Percentiles rank a stretch among this genome's conserved stretches.
Conservation (phyloP, 768 basidiomycete species). For the Dacryopinax primogenitus region DNA sequence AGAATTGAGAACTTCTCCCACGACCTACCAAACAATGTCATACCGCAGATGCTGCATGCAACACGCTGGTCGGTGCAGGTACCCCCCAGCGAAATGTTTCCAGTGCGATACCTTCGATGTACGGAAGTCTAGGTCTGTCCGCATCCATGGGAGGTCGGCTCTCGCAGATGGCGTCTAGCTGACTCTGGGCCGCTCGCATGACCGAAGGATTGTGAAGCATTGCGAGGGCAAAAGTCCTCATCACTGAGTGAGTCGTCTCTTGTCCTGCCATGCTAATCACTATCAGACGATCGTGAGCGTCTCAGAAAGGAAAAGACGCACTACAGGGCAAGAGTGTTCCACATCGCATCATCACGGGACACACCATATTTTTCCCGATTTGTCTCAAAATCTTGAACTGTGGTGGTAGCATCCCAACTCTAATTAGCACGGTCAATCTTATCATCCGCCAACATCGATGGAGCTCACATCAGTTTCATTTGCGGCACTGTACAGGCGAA, state of each 20-base stretch:
- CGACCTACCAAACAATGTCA: not conserved
- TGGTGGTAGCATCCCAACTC: not conserved
- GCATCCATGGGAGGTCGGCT: conserved; percentile 28
- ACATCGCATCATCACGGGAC: not conserved
- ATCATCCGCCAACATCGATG: not conserved
- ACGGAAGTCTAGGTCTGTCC: conserved; percentile 34
- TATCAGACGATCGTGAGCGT: not conserved
- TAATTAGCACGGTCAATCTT: not conserved
- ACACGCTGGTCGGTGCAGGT: conserved; percentile 26
- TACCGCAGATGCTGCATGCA: not conserved
- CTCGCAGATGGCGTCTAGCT: conserved; percentile 11
- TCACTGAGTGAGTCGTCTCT: conserved; percentile 1
- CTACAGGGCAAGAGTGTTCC: not conserved
- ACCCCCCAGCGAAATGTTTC: conserved; percentile 35
- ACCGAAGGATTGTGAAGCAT: conserved; percentile 15
- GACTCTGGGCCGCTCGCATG: conserved; percentile 5
- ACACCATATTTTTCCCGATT: not conserved
- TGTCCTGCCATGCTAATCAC: not conserved
- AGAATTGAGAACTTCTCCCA: not conserved
- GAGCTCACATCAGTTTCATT: not conserved
- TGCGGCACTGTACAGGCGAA: not conserved
- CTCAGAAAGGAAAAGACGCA: not conserved
- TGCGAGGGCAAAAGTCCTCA: conserved; percentile 15
- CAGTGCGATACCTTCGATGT: conserved; percentile 27
- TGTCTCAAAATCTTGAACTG: not conserved